These are phyloP conservation scores for Asterella californica DNA, from an alignment of 225 moss, liverwort and hornwort species.

Conservation along the genomic window DNA sequence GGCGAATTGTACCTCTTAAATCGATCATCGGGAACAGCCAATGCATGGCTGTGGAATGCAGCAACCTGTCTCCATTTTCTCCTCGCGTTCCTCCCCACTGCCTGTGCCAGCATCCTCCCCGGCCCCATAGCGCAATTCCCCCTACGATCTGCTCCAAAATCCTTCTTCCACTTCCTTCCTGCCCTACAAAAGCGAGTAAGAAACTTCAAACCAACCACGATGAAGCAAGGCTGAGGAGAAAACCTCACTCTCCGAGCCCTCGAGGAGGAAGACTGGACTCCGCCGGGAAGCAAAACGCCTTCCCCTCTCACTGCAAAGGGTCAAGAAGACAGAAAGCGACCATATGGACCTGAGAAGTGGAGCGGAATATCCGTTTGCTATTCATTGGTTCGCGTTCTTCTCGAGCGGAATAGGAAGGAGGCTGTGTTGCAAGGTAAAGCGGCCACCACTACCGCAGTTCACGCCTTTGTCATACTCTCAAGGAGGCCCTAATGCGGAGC, in stretches of 20 bases:
- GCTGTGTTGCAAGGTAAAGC: background rate
- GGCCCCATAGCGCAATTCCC: slow-evolving; percentile 45
- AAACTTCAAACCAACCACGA: background rate
- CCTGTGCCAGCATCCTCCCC: slow-evolving; percentile 56
- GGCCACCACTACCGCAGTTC: background rate
- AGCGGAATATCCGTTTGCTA: too few species aligned
- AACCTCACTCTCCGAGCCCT: slow-evolving; percentile 6
- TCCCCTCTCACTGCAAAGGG: background rate
- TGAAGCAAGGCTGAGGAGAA: background rate
- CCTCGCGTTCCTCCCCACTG: slow-evolving; percentile 61
- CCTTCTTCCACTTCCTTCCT: background rate
- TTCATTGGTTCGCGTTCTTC: too few species aligned
- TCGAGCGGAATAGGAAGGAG: slow-evolving; percentile 3
- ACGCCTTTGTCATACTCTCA: too few species aligned
- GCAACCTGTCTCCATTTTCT: slow-evolving; percentile 50
- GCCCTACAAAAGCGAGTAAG: background rate
- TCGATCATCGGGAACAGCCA: slow-evolving; percentile 59
- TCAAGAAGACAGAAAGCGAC: background rate
- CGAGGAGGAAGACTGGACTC: background rate
- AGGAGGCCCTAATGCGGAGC: too few species aligned
- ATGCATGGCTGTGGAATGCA: slow-evolving; percentile 60
- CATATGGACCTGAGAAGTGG: background rate
- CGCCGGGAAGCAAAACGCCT: background rate
- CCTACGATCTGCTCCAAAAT: background rate
- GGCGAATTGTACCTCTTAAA: slow-evolving; percentile 75